Evolutionary conservation across 257 asterid genomes (phyloP).

Genomic region (Solanum corneliomulleri): DNA sequence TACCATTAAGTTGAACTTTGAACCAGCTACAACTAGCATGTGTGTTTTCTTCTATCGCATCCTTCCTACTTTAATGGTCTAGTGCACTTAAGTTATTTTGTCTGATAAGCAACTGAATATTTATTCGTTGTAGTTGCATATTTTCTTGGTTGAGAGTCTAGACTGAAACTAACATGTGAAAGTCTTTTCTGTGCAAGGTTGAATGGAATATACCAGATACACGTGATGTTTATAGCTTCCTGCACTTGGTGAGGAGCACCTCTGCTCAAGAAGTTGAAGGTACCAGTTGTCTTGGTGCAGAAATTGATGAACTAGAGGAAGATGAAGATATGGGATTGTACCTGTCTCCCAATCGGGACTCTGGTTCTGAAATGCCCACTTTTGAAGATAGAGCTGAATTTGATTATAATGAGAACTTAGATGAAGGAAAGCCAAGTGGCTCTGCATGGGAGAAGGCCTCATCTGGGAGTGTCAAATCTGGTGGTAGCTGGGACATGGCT

Average conservation of each 20-base stretch:
- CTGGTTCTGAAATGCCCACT: conserved; percentile 52
- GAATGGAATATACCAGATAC: conserved; percentile 44
- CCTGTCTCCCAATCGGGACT: conserved; percentile 62
- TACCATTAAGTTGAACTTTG: neutral
- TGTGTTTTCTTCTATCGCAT: neutral
- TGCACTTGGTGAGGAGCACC: conserved; percentile 59
- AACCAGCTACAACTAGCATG: neutral
- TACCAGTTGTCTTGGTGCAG: conserved; percentile 73
- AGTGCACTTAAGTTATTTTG: neutral
- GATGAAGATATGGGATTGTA: conserved; percentile 41
- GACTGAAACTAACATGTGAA: neutral
- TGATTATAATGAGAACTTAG: conserved; percentile 15
- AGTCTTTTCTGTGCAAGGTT: conserved; percentile 30
- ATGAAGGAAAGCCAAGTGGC: conserved; percentile 3
- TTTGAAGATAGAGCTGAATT: conserved; percentile 62
- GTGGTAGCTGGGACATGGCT: conserved; percentile 7
- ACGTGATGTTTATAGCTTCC: conserved; percentile 73
- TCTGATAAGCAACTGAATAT: neutral
- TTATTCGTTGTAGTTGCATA: neutral
- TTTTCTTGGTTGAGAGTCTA: neutral
- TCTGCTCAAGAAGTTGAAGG: conserved; percentile 33
- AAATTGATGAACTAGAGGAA: conserved; percentile 60
- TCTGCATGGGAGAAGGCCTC: conserved; percentile 21
- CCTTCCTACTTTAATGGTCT: neutral
- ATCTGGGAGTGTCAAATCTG: conserved; percentile 1